Evolutionary conservation across 2,329 filamentous ascomycete species (phyloP).

Genomic region (Aureobasidium lini): DNA sequence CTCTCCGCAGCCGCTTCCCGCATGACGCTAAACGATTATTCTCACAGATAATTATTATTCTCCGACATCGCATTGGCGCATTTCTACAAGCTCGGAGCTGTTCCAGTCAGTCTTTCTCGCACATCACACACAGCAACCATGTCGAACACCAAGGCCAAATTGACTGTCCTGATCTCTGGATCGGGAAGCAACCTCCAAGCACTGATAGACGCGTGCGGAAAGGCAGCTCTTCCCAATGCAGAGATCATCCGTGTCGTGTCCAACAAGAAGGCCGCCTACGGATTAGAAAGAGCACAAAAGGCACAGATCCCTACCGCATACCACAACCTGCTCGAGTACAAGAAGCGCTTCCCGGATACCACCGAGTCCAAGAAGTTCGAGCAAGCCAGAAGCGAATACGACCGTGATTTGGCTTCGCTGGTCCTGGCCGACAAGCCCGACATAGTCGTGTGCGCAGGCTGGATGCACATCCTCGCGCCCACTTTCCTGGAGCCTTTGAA

Average conservation of each 20-base stretch:
- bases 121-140: background rate
- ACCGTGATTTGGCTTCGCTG: slow-evolving; percentile 63
- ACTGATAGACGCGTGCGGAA: slow-evolving; percentile 55
- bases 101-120: background rate
- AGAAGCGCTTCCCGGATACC: slow-evolving; percentile 57
- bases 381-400: slow-evolving; percentile 59
- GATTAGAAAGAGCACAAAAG: slow-evolving; percentile 52
- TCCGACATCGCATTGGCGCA: background rate
- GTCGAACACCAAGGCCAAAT: slow-evolving; percentile 4
- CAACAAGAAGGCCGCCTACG: slow-evolving; percentile 57
- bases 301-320: slow-evolving; percentile 65
- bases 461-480: slow-evolving; percentile 74
- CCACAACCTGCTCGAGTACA: slow-evolving; percentile 73
- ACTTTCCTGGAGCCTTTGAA: slow-evolving; percentile 64
- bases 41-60: background rate
- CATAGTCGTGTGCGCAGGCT: slow-evolving; percentile 73
- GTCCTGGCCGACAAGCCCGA: slow-evolving; percentile 61
- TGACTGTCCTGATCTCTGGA: slow-evolving; percentile 52
- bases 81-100: background rate
- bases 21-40: background rate
- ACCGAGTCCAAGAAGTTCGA: slow-evolving; percentile 23
- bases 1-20: background rate
- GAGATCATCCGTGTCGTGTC: slow-evolving; percentile 58
- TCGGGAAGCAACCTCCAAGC: slow-evolving; percentile 74
- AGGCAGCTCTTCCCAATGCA: slow-evolving; percentile 41